Conservation (phyloP, 306 rosid species). For the Carpinus viminea region DNA sequence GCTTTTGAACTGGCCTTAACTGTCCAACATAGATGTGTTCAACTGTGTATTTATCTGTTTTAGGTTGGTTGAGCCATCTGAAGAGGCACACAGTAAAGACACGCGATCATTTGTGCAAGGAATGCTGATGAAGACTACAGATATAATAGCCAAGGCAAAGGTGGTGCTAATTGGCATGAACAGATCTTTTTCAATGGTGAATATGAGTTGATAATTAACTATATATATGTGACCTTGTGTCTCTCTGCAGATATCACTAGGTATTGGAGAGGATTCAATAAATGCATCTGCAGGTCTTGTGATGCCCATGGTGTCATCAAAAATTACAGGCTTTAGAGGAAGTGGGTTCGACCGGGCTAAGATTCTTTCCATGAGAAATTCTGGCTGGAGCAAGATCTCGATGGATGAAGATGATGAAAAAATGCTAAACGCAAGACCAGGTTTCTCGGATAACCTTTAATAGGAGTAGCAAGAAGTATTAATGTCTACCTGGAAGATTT, state of each 20-base stretch:
- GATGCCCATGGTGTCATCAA: conserved; percentile 99
- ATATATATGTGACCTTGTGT: conserved; percentile 11
- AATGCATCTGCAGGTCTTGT: conserved; percentile 84
- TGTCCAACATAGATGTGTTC: too few species aligned
- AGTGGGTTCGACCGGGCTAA: conserved; percentile 62
- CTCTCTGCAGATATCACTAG: conserved; percentile 66
- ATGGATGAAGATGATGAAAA: conserved; percentile 61
- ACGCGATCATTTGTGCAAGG: conserved; percentile 54
- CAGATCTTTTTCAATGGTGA: not conserved
- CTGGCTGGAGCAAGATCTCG: conserved; percentile 61
- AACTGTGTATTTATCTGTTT: conserved; percentile 5
- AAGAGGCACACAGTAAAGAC: conserved; percentile 60
- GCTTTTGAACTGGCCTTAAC: not conserved
- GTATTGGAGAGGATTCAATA: conserved; percentile 91
- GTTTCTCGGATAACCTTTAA: conserved; percentile 45
- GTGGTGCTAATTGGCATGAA: conserved; percentile 38
- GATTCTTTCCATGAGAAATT: conserved; percentile 62
- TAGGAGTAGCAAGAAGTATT: conserved; percentile 29
- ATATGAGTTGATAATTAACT: conserved; percentile 5
- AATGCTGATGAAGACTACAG: conserved; percentile 51
- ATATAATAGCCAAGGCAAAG: conserved; percentile 76
- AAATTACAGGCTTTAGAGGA: conserved; percentile 92
- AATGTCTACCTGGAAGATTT: conserved; percentile 10
- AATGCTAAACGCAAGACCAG: conserved; percentile 41
- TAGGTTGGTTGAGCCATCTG: conserved; percentile 59